A percentile compares a stretch with the other conserved stretches of the same genome.
These are phyloP conservation scores for Aspergillus baeticus DNA, from an alignment of 495 filamentous ascomycete species.

Conservation along the genomic window DNA sequence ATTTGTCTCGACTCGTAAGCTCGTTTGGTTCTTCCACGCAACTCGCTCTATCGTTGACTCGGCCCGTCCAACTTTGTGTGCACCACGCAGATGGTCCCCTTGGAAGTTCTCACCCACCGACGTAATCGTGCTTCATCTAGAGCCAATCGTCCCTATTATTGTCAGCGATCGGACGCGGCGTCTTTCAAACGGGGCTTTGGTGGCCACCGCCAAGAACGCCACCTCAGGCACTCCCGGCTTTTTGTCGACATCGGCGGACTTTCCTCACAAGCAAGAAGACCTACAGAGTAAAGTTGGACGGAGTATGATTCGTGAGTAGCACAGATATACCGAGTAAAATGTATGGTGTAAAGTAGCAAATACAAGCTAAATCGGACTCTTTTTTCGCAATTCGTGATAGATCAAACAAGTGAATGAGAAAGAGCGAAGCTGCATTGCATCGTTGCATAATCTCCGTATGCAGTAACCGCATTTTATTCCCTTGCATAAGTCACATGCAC, in stretches of 20 bases:
- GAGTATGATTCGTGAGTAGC: too few relatives aligned
- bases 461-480: not conserved
- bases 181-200: not conserved
- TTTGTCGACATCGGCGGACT: not conserved
- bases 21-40: not conserved
- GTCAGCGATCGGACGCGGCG: not conserved
- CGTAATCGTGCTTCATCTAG: not conserved
- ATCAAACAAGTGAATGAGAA: too few relatives aligned
- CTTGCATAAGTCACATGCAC: not conserved
- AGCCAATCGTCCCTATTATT: not conserved
- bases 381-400: too few relatives aligned
- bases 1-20: not conserved
- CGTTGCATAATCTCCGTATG: not conserved
- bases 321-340: too few relatives aligned
- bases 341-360: too few relatives aligned
- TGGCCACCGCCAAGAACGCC: slow-evolving; percentile 21
- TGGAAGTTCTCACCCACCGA: not conserved
- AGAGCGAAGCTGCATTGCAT: not conserved
- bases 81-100: not conserved
- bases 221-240: slow-evolving; percentile 16
- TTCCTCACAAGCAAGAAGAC: not conserved
- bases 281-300: not conserved
- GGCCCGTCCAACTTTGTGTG: not conserved
- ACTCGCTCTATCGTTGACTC: not conserved
- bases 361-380: too few relatives aligned